Evolutionary conservation across 2,329 filamentous ascomycete genomes (phyloP).

Genomic region (Hypocreales sp.): DNA sequence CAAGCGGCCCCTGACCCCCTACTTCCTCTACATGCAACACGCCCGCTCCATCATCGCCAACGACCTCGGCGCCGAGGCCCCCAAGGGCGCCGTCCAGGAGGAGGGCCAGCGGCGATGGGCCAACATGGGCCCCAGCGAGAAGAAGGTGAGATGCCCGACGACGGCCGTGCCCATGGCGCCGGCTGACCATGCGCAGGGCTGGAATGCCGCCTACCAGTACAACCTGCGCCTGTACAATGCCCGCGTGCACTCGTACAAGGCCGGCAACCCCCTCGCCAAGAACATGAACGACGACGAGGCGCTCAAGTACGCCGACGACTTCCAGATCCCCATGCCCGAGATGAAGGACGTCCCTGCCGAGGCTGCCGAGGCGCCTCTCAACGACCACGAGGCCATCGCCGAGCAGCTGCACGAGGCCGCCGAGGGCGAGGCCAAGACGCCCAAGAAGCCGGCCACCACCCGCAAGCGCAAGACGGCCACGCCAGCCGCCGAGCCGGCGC

Average conservation of each 20-base stretch:
- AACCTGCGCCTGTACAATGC: slow-evolving; percentile 52
- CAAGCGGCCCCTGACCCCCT: slow-evolving; percentile 85
- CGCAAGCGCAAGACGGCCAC: slow-evolving; percentile 43
- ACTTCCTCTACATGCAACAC: slow-evolving; percentile 88
- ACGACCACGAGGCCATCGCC: slow-evolving; percentile 41
- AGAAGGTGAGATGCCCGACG: slow-evolving; percentile 26
- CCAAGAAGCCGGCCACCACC: slow-evolving; percentile 34
- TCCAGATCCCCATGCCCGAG: slow-evolving; percentile 36
- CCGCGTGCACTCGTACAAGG: slow-evolving; percentile 49
- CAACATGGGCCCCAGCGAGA: slow-evolving; percentile 58
- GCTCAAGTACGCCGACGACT: slow-evolving; percentile 42
- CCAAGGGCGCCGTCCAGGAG: slow-evolving; percentile 75
- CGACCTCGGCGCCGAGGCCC: slow-evolving; percentile 59
- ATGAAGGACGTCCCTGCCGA: slow-evolving; percentile 24
- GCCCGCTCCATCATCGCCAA: slow-evolving; percentile 69
- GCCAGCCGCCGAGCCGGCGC: slow-evolving; percentile 16
- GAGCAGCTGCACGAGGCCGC: slow-evolving; percentile 38
- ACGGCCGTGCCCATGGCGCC: too few species aligned
- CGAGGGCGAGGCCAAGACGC: slow-evolving; percentile 36
- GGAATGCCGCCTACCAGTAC: slow-evolving; percentile 53
- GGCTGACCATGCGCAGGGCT: slow-evolving; percentile 28
- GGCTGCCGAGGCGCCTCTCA: slow-evolving; percentile 10
- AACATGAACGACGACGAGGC: slow-evolving; percentile 47
- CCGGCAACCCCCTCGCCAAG: slow-evolving; percentile 40
- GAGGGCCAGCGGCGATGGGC: slow-evolving; percentile 81